Evolutionary conservation across 1,139 yeast genomes (phyloP).

Genomic region (Kodamaea arcana): DNA sequence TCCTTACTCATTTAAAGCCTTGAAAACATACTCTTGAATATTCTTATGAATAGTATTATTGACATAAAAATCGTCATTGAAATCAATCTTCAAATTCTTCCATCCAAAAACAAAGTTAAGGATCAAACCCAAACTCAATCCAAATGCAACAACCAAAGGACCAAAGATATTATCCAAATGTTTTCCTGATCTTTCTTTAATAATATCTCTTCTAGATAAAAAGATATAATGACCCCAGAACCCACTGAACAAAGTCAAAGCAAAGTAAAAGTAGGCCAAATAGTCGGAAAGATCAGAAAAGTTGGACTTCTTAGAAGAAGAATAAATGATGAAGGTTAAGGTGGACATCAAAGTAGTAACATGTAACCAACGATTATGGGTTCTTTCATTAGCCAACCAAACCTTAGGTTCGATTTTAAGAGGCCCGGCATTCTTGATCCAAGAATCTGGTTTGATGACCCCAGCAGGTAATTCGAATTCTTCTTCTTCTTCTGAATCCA

Average conservation of each 20-base stretch:
- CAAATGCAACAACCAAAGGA: conserved; percentile 73
- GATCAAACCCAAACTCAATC: conserved; percentile 61
- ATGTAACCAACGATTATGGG: conserved; percentile 93
- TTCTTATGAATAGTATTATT: conserved; percentile 32
- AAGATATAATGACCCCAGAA: conserved; percentile 87
- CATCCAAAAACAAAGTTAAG: conserved; percentile 73
- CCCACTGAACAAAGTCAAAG: conserved; percentile 74
- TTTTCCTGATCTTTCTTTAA: conserved; percentile 75
- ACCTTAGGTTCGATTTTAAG: conserved; percentile 94
- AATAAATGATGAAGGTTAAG: conserved; percentile 78
- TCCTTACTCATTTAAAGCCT: conserved; percentile 8
- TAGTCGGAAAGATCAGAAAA: conserved; percentile 52
- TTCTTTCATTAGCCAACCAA: conserved; percentile 97
- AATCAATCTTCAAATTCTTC: conserved; percentile 22
- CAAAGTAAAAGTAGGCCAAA: conserved; percentile 79
- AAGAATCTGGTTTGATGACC: conserved; percentile 72
- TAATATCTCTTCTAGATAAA: conserved; percentile 64
- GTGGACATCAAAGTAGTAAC: conserved; percentile 87
- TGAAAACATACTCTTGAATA: conserved; percentile 30
- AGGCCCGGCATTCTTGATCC: conserved; percentile 86
- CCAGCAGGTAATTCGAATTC: conserved; percentile 87
- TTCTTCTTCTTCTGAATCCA: conserved; percentile 85
- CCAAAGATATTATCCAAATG: conserved; percentile 90
- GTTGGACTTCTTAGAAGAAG: conserved; percentile 65
- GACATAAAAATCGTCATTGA: conserved; percentile 27